Base-by-base conservation (phyloP, 78 protist species). In the Dictyostelium citrinum region DNA sequence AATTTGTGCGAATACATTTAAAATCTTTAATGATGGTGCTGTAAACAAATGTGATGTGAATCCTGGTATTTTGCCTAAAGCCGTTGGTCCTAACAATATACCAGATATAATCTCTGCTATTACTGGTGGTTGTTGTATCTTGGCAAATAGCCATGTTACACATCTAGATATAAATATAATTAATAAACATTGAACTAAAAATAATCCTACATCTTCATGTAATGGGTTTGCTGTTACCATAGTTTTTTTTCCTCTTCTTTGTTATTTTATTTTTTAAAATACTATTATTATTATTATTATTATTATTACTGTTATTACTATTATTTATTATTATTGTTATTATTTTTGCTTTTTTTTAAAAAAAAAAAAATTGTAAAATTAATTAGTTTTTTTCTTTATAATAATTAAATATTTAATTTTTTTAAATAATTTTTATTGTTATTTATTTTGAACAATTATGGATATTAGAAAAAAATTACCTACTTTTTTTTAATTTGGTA, bases 21-120 rank as follows among this genome's bases (percentile, higher is more conserved):
- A 43, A 10, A 86, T 86, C 7, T 6, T 74, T 1, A 61, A 16
- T n/a, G 84, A 76, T 5, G 41, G 35, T 12, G 77, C 6, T 74
- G 92, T 68, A 29, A 86, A 86, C 4, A 86, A 3, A 24, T 79
- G 20, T 10, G 22, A 5, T 37, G 84, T 9, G 49, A 86, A 86
- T 7, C 67, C 71, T 10, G 92, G 92, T 58, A 77, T 91, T 14
- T 74, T 80, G 35, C 95, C 95, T 17, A 91, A 35, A 35, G 95
- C 95, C 24, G 95, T 83, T 1, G 95, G 95, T 24, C 95, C 95
- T 6, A 91, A 37, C 2, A 91, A 45, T 7, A 91, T 91, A 83
- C 95, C 95, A 22, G 90, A 60, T 46, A 91, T 84, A 91, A 91
- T 84, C 83, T 91, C 95, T 77, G 95, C 95, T 20, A 91, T 91